phyloP scores from a whole-genome alignment of 768 basidiomycete genomes.

The Hygrophorus russula region DNA sequence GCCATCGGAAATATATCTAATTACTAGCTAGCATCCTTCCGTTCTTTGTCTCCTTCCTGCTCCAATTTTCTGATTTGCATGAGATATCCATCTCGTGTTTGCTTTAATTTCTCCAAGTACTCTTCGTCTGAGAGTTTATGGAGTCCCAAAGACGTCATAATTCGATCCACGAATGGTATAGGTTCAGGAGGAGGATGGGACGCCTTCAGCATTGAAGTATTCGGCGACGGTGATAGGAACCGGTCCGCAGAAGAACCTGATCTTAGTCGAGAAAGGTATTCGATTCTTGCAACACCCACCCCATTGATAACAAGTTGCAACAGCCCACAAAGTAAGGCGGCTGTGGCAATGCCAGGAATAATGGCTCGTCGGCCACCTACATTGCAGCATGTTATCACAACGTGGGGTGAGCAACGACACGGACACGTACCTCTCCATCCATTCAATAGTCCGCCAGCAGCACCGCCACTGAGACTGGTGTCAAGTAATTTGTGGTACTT shows the following conservation, averaged over 20 bases:
- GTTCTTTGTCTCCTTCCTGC: conserved; percentile 21
- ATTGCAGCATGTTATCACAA: conserved; percentile 2
- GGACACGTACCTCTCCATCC: conserved; percentile 43
- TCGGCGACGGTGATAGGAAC: conserved; percentile 9
- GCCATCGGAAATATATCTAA: conserved; percentile 4
- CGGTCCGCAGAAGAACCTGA: conserved; percentile 8
- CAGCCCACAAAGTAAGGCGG: conserved; percentile 42
- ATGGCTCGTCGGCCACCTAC: conserved; percentile 53
- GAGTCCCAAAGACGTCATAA: conserved; percentile 39
- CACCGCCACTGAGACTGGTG: conserved; percentile 59
- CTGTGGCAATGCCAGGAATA: conserved; percentile 48
- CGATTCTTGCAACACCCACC: conserved; percentile 45
- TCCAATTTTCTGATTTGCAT: conserved; percentile 51
- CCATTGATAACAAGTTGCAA: conserved; percentile 69
- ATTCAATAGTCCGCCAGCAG: conserved; percentile 50
- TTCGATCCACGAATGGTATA: conserved; percentile 23
- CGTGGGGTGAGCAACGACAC: background rate
- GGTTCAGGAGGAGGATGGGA: conserved; percentile 3
- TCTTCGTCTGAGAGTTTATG: conserved; percentile 59
- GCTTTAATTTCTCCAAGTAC: conserved; percentile 49
- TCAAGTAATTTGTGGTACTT: conserved; percentile 55
- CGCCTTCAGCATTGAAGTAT: conserved; percentile 8
- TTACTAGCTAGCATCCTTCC: conserved; percentile 9
- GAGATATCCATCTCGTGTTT: conserved; percentile 42
- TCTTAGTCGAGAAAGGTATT: conserved; percentile 33